Conservation (phyloP, 2,329 filamentous ascomycete genomes). For the Sphaerostilbella broomeana region DNA sequence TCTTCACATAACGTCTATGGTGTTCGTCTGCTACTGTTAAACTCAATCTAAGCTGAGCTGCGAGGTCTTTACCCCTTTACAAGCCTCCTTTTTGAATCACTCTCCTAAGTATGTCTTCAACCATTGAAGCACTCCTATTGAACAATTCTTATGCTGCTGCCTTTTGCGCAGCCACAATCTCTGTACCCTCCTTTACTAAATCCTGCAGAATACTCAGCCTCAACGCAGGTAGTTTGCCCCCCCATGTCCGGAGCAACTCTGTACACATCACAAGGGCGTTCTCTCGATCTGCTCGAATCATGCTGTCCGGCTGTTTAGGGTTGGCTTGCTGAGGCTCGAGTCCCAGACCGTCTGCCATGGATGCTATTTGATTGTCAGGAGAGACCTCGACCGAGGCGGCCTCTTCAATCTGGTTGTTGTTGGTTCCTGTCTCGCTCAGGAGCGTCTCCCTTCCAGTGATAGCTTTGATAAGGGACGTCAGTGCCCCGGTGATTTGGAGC, state of each 20-base stretch:
- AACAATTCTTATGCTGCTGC: conserved; percentile 1
- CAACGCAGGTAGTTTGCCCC: conserved; percentile 33
- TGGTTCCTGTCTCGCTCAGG: conserved; percentile 6
- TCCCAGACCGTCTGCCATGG: conserved; percentile 29
- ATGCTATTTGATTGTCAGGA: conserved; percentile 15
- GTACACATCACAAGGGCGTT: conserved; percentile 54
- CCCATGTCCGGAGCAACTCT: conserved; percentile 44
- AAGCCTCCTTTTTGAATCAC: no score
- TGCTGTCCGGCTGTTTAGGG: conserved; percentile 35
- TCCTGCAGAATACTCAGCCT: conserved; percentile 38
- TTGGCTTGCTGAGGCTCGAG: conserved; percentile 44
- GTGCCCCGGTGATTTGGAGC: conserved; percentile 37
- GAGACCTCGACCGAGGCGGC: conserved; percentile 8
- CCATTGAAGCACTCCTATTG: no score
- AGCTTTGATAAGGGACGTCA: conserved; percentile 38
- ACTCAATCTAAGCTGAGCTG: no score
- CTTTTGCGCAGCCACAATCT: conserved; percentile 32
- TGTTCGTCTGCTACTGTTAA: no score
- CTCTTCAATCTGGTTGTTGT: conserved; percentile 17
- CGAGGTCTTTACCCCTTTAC: no score
- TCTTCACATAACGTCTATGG: background rate
- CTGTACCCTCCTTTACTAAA: conserved; percentile 44
- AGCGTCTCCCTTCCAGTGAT: conserved; percentile 39
- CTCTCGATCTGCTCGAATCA: conserved; percentile 50
- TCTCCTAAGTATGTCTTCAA: no score